Evolutionary conservation across 768 basidiomycete species (phyloP), one percentile per base, ranked within the genome.

Genomic region (Podaxis carcinomalis): DNA sequence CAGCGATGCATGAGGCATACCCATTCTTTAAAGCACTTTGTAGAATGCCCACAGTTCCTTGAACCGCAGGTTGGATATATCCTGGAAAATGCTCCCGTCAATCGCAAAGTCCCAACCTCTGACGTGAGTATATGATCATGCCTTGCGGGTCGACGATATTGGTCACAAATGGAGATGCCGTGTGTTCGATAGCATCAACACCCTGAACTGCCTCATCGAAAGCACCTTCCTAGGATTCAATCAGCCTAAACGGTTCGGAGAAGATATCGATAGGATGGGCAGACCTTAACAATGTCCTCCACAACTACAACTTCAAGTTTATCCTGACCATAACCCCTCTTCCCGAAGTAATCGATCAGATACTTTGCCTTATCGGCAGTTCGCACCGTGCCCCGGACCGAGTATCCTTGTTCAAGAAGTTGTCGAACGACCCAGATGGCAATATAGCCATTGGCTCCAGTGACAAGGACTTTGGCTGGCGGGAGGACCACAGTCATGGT

Each of bases 191-290:
- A 0, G 81, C 92, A 61, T 90, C 86, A 6, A 93, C 84, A 1
- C 81, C 90, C 69, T 86, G 83, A 61, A 93, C 88, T 0, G 86
- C 90, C 54, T 90, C 85, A 68, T 93, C 90, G 63, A 92, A 95
- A 0, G 87, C 89, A 5, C 83, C 83, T 2, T 80, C 80, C 85
- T 86, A 61, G n/a, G 23, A n/a, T 7, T 27, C n/a, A 2, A 47
- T 19, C 4, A 53, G 3, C 23, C 36, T 36, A 23, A 25, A 28
- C 4, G 61, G 13, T 16, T 52, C 23, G 27, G 9, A 21, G 25
- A 23, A 11, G 16, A 53, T 36, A 28, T 36, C 21, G 13, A 23
- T 4, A 28, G 25, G 25, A 0, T 14, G 19, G 19, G 62, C 70
- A 4, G 25, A 72, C 77, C 67, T 72, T 69, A 4, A 70, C 68